Evolutionary conservation across 139 green algal species (phyloP).

Genomic region (Micromonas pusilla): DNA sequence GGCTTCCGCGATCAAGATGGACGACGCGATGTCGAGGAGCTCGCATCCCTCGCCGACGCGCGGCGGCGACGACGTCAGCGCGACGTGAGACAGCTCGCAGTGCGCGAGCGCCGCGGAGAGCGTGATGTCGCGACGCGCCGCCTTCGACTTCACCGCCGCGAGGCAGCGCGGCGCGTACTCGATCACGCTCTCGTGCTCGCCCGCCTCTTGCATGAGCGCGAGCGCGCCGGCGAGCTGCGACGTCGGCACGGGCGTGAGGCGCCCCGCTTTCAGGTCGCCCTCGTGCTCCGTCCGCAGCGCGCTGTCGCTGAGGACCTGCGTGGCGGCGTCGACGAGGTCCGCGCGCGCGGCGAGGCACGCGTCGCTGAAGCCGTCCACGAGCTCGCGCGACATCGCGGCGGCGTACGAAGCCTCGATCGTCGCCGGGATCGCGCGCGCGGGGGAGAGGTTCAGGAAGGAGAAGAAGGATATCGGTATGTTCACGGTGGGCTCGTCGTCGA

Average conservation of each 20-base stretch:
- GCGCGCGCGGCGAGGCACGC: neutral
- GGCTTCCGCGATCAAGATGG: neutral
- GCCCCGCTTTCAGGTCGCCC: neutral
- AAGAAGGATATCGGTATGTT: slow-evolving; percentile 13
- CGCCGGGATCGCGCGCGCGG: neutral
- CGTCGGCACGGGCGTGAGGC: neutral
- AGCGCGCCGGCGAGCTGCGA: neutral
- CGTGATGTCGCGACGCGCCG: neutral
- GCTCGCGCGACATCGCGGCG: neutral
- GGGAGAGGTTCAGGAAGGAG: neutral
- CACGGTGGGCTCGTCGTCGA: neutral
- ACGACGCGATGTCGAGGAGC: neutral
- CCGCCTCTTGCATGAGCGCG: slow-evolving; percentile 11
- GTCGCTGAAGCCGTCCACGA: neutral
- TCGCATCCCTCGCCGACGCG: slow-evolving; percentile 22
- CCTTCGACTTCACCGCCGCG: neutral
- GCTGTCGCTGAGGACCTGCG: slow-evolving; percentile 1
- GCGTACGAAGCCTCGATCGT: neutral
- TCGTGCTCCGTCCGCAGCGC: neutral
- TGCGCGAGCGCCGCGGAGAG: slow-evolving; percentile 1
- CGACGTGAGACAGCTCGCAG: slow-evolving; percentile 10
- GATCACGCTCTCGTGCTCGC: slow-evolving; percentile 21
- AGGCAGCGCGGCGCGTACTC: neutral
- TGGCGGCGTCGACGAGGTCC: slow-evolving; percentile 2
- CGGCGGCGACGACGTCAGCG: neutral